Base-by-base conservation (phyloP, 225 moss, liverwort and hornwort species). In the Physcomitrellopsis africana region DNA sequence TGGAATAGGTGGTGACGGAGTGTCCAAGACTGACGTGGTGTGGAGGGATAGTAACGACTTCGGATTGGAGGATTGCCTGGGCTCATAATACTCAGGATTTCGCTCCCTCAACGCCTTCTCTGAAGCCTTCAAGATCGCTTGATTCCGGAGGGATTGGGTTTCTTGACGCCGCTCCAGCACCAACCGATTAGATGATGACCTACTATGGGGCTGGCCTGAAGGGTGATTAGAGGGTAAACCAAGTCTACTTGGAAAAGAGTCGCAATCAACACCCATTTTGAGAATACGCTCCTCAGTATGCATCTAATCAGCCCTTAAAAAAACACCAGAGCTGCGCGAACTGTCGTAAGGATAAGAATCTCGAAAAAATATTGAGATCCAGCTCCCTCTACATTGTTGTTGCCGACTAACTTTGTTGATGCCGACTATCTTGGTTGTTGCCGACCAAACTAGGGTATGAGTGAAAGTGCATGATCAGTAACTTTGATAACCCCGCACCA, bases 201-300 rank as follows among this genome's bases (percentile, higher is more conserved):
- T 70, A 37, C 77, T 74, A 26, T 74, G 70, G 44, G 78, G 80
- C 74, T 84, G 74, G 26, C 78, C 78, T 13, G 77, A 77, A 16
- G 74, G 74, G 54, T 67, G 84, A 18, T 81, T 78, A 14, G 82
- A 65, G 5, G 80, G 51, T 4, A 44, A 22, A 51, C 68, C 32
- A 27, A 72, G 20, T 23, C 62, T 75, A 3, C 49, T 67, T 24
- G 79, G 75, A 56, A 80, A 63, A 15, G 72, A 44, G 42, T 80
- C 76, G 24, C 72, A 73, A 37, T 83, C 83, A 12, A 48, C 58
- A 32, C 51, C 76, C 72, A 73, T 80, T 15, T 72, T 72, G 3
- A 42, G 18, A 79, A 75, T 44, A 55, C 47, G 67, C 4, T 68
- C 47, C 55, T 80, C 70, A 14, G 64, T 56, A 3, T 80, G 65